Conservation (phyloP, 2,329 filamentous ascomycete genomes). For the Sporothrix protearum region DNA sequence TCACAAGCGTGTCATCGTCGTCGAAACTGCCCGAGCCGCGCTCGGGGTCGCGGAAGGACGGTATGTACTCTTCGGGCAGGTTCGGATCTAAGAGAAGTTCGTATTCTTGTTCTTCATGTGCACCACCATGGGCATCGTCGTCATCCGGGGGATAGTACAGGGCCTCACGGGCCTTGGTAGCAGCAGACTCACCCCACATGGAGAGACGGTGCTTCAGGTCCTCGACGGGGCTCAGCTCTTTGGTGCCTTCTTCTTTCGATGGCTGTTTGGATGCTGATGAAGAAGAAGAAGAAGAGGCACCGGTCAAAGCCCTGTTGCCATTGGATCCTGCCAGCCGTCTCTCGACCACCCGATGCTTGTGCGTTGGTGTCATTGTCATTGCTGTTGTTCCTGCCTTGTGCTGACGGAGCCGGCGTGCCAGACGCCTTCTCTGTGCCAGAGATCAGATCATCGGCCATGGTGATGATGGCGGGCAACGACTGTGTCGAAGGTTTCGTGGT, state of each 20-base stretch:
- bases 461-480: conserved; percentile 14
- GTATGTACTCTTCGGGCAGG: conserved; percentile 44
- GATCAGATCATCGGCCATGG: conserved; percentile 35
- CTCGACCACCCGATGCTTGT: conserved; percentile 31
- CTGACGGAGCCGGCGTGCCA: conserved; percentile 10
- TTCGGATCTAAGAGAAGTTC: conserved; percentile 57
- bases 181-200: conserved; percentile 42
- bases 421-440: conserved; percentile 21
- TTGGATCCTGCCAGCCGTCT: conserved; percentile 29
- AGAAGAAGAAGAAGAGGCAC: conserved; percentile 8
- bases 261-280: background rate
- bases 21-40: conserved; percentile 27
- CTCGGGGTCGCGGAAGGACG: conserved; percentile 28
- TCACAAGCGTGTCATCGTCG: conserved; percentile 27
- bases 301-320: background rate
- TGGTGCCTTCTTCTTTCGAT: background rate
- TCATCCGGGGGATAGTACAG: conserved; percentile 34
- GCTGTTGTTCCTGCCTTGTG: conserved; percentile 18
- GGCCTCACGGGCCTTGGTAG: conserved; percentile 27
- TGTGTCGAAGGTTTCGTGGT: background rate
- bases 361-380: conserved; percentile 33
- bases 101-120: conserved; percentile 49
- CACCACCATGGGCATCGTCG: conserved; percentile 38
- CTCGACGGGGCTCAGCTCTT: conserved; percentile 32
- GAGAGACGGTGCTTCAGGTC: conserved; percentile 40